Percentiles rank a stretch among this genome's conserved stretches.
Evolutionary conservation across 345 rosid species (phyloP).

Genomic region (Aurinia saxatilis): DNA sequence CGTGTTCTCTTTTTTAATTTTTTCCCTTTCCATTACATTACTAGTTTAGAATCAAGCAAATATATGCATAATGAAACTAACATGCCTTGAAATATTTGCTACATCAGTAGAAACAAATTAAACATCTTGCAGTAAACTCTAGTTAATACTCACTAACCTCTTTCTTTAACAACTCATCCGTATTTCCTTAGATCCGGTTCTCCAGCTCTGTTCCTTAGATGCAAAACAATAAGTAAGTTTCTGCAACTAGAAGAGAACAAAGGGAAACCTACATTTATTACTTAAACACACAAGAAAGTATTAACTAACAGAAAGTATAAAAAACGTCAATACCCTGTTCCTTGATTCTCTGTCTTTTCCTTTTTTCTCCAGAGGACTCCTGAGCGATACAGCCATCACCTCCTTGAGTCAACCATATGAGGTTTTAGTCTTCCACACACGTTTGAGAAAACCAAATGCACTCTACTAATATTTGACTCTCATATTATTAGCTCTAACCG

Average conservation of each 20-base stretch:
- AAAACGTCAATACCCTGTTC: constrained; percentile 62
- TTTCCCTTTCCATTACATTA: no score
- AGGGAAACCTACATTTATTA: not conserved
- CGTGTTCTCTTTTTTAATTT: no score
- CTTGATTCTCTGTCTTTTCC: constrained; percentile 40
- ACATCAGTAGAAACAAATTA: not conserved
- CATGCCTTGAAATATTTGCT: not conserved
- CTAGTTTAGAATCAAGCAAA: not conserved
- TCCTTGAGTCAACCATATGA: constrained; percentile 43
- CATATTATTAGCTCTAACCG: not conserved
- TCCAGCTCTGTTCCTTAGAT: constrained; percentile 72
- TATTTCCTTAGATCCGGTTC: constrained; percentile 72
- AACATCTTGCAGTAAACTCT: constrained; percentile 5
- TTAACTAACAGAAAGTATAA: constrained; percentile 4
- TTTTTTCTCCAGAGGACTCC: constrained; percentile 39
- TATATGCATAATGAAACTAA: not conserved
- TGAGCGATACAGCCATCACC: constrained; percentile 41
- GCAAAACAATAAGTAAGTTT: not conserved
- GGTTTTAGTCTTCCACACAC: constrained; percentile 11
- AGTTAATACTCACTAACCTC: constrained; percentile 40
- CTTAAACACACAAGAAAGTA: not conserved
- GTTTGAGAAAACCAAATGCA: constrained; percentile 9
- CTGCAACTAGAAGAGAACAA: constrained; percentile 14
- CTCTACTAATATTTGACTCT: not conserved
- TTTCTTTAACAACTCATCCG: constrained; percentile 55